Conservation (phyloP, 257 asterid genomes). For the Nyctanthes arbortristis region DNA sequence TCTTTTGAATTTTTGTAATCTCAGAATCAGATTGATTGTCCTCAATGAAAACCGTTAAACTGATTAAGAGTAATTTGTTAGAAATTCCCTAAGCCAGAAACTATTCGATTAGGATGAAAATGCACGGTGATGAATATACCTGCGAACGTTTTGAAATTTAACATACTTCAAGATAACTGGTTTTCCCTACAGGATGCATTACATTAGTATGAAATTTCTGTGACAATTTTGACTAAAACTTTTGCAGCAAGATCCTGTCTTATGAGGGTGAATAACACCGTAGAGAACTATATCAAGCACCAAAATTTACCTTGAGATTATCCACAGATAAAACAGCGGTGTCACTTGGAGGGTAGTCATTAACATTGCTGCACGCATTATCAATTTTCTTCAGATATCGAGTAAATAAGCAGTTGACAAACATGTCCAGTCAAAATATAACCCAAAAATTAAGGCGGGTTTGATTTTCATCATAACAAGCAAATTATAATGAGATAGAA, state of each 20-base stretch:
- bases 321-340: conserved; percentile 59
- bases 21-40: conserved; percentile 91
- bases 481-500: too few species aligned
- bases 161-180: conserved; percentile 72
- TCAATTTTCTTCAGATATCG: not conserved
- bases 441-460: conserved; percentile 1
- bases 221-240: conserved; percentile 10
- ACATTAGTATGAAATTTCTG: conserved; percentile 19
- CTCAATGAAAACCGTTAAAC: conserved; percentile 92
- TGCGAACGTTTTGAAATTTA: conserved; percentile 84
- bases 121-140: conserved; percentile 38
- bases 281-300: conserved; percentile 21
- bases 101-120: not conserved
- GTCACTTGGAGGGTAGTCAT: conserved; percentile 80
- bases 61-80: conserved; percentile 32
- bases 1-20: conserved; percentile 79
- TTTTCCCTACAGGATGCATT: conserved; percentile 51
- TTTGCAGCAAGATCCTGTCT: not conserved
- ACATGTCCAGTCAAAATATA: not conserved
- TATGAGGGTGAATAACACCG: conserved; percentile 6
- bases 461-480: too few species aligned
- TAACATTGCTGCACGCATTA: conserved; percentile 58
- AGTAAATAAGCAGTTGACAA: not conserved
- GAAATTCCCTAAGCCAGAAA: conserved; percentile 11
- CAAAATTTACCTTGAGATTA: conserved; percentile 71